A percentile compares a stretch with the other conserved stretches of the same genome.
Evolutionary conservation across 805 yeast genomes (phyloP).

Genomic region (Kuraishia cidri): DNA sequence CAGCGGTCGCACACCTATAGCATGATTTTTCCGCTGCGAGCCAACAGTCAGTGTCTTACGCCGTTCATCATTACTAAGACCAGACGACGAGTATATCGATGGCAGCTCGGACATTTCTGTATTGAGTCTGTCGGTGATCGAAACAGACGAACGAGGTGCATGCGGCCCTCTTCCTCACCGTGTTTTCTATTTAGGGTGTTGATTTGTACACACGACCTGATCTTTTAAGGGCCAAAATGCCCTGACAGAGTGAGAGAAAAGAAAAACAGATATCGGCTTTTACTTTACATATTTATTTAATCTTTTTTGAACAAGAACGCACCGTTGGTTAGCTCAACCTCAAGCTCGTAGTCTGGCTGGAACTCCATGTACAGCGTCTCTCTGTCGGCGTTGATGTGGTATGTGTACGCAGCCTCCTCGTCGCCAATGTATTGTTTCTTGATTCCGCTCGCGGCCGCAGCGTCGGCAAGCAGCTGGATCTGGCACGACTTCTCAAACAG

Average conservation of each 20-base stretch:
- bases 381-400: conserved; percentile 50
- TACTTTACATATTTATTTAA: too few species aligned
- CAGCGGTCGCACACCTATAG: conserved; percentile 2
- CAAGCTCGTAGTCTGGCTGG: conserved; percentile 58
- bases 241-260: too few species aligned
- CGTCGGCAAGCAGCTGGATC: conserved; percentile 56
- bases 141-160: background rate
- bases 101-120: conserved; percentile 2
- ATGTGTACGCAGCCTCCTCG: conserved; percentile 62
- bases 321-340: conserved; percentile 14
- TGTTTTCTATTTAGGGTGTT: too few species aligned
- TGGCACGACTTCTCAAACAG: conserved; percentile 58
- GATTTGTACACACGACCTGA: too few species aligned
- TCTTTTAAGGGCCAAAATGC: too few species aligned
- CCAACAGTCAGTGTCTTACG: background rate
- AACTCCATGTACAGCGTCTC: conserved; percentile 66
- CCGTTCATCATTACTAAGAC: background rate
- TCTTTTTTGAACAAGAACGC: conserved; percentile 3
- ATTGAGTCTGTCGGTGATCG: too few species aligned
- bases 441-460: conserved; percentile 30
- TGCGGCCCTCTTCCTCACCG: too few species aligned
- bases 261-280: background rate
- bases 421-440: conserved; percentile 37
- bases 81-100: conserved; percentile 1
- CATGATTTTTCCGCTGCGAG: background rate